Evolutionary conservation across 371 early-diverging fungal genomes (phyloP).

Genomic region (Saksenaea vasiformis): DNA sequence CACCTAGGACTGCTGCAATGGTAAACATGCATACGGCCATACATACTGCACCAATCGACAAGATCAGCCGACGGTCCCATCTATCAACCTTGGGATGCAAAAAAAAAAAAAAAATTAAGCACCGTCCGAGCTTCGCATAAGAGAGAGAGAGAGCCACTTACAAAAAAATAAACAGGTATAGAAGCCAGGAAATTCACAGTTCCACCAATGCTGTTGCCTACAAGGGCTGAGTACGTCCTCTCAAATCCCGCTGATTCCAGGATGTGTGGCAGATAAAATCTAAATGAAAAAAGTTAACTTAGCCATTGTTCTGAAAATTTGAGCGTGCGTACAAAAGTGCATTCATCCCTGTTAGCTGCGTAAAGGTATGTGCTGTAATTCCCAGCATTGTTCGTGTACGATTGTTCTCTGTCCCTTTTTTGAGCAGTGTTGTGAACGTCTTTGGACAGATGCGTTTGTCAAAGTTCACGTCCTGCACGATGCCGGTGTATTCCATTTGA

Average conservation of each 20-base stretch:
- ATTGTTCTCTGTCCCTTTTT: constrained; percentile 56
- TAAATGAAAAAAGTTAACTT: constrained; percentile 10
- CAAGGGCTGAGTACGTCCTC: constrained; percentile 35
- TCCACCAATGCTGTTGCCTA: constrained; percentile 25
- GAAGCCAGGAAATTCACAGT: constrained; percentile 27
- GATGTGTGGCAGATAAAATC: constrained; percentile 65
- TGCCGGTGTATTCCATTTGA: constrained; percentile 65
- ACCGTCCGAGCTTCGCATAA: no score
- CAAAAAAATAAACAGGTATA: constrained; percentile 26
- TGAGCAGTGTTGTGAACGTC: constrained; percentile 49
- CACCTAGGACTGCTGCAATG: constrained; percentile 37
- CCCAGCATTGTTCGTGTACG: constrained; percentile 67
- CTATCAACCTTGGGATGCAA: constrained; percentile 21
- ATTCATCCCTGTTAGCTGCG: constrained; percentile 80
- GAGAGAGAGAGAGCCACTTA: no score
- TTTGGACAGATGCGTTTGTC: constrained; percentile 53
- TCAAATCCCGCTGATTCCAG: constrained; percentile 65
- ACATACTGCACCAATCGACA: constrained; percentile 18
- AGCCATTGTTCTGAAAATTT: background rate
- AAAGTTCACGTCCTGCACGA: constrained; percentile 69
- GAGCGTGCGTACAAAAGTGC: constrained; percentile 59
- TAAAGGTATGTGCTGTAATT: constrained; percentile 69
- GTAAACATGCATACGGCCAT: constrained; percentile 25
- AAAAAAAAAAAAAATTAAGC: constrained; percentile 10
- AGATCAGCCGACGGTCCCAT: constrained; percentile 23